Evolutionary conservation across 257 asterid species (phyloP).

Genomic region (Gardenia jasminoides): DNA sequence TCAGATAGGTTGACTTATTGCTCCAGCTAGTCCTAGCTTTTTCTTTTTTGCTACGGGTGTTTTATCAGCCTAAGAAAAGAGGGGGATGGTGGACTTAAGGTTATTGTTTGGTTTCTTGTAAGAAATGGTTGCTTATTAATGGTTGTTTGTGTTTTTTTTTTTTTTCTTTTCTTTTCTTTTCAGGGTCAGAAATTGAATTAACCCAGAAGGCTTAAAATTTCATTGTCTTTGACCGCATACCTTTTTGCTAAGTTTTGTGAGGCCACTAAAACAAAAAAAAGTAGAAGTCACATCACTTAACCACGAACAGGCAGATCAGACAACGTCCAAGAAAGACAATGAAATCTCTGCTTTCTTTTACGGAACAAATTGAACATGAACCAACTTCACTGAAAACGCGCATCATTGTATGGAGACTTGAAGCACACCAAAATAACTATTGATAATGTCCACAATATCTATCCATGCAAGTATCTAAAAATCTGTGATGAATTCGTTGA

Average conservation of each 20-base stretch:
- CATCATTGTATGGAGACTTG: background rate
- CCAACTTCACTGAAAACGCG: background rate
- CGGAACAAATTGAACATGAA: background rate
- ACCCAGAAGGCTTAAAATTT: background rate
- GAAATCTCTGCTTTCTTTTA: background rate
- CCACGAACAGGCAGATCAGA: background rate
- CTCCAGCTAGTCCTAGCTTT: background rate
- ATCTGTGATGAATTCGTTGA: background rate
- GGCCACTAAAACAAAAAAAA: background rate
- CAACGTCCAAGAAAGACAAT: background rate
- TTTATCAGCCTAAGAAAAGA: background rate
- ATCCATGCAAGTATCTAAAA: background rate
- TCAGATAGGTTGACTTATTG: background rate
- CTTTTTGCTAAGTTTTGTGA: background rate
- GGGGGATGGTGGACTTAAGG: background rate
- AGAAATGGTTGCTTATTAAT: background rate
- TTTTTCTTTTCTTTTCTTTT: no score
- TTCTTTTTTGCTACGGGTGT: background rate
- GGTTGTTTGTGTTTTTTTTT: background rate
- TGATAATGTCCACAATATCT: background rate
- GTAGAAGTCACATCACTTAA: background rate
- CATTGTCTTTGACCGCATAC: background rate
- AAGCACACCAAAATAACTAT: background rate
- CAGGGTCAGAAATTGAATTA: background rate
- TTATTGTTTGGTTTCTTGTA: background rate